Conservation (phyloP, 352 stramenopile genomes). For the Pythium aristosporum region DNA sequence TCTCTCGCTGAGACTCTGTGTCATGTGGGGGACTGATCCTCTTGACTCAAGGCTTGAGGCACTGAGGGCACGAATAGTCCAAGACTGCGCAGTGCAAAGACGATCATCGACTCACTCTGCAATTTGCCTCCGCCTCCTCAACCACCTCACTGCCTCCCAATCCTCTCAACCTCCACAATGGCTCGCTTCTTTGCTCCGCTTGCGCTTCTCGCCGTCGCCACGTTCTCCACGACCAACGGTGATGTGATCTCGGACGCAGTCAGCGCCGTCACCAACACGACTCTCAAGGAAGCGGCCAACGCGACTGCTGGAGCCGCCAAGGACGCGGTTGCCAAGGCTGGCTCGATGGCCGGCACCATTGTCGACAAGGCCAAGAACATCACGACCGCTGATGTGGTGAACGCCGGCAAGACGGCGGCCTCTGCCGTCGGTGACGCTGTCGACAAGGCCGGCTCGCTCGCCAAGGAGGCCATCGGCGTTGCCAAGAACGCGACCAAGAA, state of each 20-base stretch:
- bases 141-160: constrained; percentile 6
- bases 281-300: constrained; percentile 10
- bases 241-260: constrained; percentile 19
- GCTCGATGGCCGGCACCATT: background rate
- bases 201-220: constrained; percentile 14
- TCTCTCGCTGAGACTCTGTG: background rate
- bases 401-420: constrained; percentile 16
- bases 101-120: constrained; percentile 11
- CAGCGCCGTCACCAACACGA: constrained; percentile 17
- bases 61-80: background rate
- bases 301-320: constrained; percentile 2
- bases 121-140: constrained; percentile 15
- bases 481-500: constrained; percentile 22
- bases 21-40: background rate
- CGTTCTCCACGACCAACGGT: constrained; percentile 8
- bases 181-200: constrained; percentile 22
- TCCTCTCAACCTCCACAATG: constrained; percentile 14
- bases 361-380: constrained; percentile 16
- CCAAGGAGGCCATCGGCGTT: constrained; percentile 4
- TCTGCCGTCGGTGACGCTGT: constrained; percentile 11
- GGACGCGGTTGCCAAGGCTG: constrained; percentile 13
- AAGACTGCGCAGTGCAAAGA: background rate
- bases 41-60: too few species aligned
- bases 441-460: constrained; percentile 17
- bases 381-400: constrained; percentile 2